Conservation (phyloP, 306 rosid genomes). For the Lathyrus tuberosus region DNA sequence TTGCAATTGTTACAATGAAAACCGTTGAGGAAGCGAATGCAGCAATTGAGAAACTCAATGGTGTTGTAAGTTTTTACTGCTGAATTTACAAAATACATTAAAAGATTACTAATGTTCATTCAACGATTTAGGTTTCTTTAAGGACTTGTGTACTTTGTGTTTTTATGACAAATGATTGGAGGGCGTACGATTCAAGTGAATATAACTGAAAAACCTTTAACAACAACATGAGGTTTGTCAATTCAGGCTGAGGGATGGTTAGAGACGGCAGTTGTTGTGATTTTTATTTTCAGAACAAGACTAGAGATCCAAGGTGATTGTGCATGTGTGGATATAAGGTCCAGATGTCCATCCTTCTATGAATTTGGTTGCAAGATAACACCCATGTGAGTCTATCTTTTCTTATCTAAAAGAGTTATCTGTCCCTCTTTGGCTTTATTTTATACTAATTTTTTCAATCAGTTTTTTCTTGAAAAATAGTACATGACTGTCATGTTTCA, state of each 20-base stretch:
- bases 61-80: constrained; percentile 63
- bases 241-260: constrained; percentile 73
- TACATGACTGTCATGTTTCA: constrained; percentile 14
- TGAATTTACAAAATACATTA: not conserved
- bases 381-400: constrained; percentile 65
- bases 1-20: constrained; percentile 80
- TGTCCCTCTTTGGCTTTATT: constrained; percentile 20
- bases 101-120: constrained; percentile 18
- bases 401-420: constrained; percentile 18
- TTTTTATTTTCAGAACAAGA: constrained; percentile 68
- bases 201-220: constrained; percentile 78
- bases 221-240: constrained; percentile 48
- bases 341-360: constrained; percentile 78
- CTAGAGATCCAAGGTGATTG: constrained; percentile 91
- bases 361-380: constrained; percentile 98
- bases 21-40: constrained; percentile 85
- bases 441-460: not conserved
- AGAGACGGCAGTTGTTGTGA: no score
- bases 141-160: constrained; percentile 32
- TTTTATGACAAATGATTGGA: constrained; percentile 65
- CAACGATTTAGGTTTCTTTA: constrained; percentile 10
- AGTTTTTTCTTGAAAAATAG: constrained; percentile 33
- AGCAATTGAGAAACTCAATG: constrained; percentile 80
- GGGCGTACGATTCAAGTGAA: constrained; percentile 86
- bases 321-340: constrained; percentile 76